These are phyloP conservation scores for Hypoxylon rickii DNA, from an alignment of 495 filamentous ascomycete genomes.

Conservation along the genomic window DNA sequence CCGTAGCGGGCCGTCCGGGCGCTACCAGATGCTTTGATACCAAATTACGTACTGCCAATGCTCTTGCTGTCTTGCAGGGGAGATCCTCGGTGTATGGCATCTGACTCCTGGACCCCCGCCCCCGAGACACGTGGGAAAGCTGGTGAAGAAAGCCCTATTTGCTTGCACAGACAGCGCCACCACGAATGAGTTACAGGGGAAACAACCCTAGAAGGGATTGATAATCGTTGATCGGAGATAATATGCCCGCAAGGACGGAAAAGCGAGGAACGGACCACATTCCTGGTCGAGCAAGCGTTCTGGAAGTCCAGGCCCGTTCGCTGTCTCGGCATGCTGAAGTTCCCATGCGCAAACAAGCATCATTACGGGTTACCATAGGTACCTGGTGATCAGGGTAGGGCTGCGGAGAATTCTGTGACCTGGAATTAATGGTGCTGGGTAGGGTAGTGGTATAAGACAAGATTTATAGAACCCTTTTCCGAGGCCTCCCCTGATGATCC, in stretches of 20 bases:
- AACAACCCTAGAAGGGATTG: constrained; percentile 1
- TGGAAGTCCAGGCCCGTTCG: too few relatives aligned
- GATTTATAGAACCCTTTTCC: constrained; percentile 8
- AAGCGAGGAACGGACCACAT: too few relatives aligned
- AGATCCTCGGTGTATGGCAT: background rate
- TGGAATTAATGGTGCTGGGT: too few relatives aligned
- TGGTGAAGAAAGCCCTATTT: background rate
- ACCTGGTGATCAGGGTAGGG: constrained; percentile 6
- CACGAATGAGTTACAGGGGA: background rate
- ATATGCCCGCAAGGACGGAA: too few relatives aligned
- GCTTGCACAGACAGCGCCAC: background rate
- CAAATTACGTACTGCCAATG: too few relatives aligned
- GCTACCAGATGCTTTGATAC: too few relatives aligned
- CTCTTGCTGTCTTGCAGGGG: background rate
- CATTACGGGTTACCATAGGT: too few relatives aligned
- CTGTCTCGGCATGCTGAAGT: too few relatives aligned
- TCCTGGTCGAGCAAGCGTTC: too few relatives aligned
- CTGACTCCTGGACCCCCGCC: background rate
- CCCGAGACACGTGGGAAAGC: background rate
- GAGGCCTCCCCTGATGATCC: background rate
- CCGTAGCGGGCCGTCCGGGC: too few relatives aligned
- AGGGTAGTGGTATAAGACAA: constrained; percentile 6
- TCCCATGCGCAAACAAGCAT: too few relatives aligned
- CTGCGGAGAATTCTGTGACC: too few relatives aligned
- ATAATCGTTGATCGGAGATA: constrained; percentile 3